A percentile compares a stretch with the other conserved stretches of the same genome.
Conservation (phyloP, 139 green algal genomes). For the Picochlorum sp. region DNA sequence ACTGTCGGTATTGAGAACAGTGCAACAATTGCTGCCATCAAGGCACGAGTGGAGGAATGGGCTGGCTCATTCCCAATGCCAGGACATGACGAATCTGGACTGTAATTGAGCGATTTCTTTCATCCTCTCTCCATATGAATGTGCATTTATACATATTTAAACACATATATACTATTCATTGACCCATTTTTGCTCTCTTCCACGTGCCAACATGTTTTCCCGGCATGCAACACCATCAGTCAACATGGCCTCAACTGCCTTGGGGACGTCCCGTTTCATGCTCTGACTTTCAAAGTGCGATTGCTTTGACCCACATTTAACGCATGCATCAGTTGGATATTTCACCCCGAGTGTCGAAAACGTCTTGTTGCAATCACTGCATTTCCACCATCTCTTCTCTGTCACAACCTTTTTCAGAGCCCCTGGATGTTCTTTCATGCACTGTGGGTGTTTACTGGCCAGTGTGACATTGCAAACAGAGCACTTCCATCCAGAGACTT, state of each 20-base stretch:
- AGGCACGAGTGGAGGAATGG: conserved; percentile 38
- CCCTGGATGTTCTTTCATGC: conserved; percentile 14
- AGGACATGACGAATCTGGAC: conserved; percentile 36
- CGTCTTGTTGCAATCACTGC: conserved; percentile 28
- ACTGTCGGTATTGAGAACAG: conserved; percentile 27
- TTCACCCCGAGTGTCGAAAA: conserved; percentile 34
- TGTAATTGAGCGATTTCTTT: conserved; percentile 2
- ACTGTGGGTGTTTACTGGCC: conserved; percentile 19
- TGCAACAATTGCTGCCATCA: conserved; percentile 28
- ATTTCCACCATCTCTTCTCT: conserved; percentile 47
- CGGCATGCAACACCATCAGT: conserved; percentile 13
- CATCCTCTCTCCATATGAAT: background rate
- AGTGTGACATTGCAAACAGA: conserved; percentile 25
- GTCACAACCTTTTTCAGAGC: conserved; percentile 10
- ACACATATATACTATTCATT: conserved; percentile 3
- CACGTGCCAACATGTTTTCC: conserved; percentile 22
- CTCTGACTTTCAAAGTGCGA: conserved; percentile 20
- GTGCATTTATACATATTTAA: background rate
- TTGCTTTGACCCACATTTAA: conserved; percentile 28
- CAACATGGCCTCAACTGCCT: conserved; percentile 3
- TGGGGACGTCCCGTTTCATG: conserved; percentile 13
- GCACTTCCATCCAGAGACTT: conserved; percentile 33
- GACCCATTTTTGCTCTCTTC: conserved; percentile 37
- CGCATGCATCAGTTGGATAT: conserved; percentile 29
- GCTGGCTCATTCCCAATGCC: conserved; percentile 48